Conservation (phyloP, 2,329 filamentous ascomycete genomes). For the Plectosphaerella plurivora region DNA sequence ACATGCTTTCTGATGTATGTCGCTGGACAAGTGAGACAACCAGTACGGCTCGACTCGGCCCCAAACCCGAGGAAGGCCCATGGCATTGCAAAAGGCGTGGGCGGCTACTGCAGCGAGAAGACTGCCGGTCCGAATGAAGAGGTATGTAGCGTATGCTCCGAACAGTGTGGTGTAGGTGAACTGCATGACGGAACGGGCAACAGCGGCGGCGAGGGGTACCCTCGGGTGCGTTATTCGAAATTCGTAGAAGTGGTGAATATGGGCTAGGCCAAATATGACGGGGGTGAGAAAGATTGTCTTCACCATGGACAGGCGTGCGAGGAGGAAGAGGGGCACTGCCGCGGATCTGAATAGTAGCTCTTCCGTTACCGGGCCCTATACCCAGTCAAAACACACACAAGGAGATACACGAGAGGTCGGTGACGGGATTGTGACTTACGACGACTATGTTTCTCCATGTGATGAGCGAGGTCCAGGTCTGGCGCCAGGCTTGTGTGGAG, state of each 20-base stretch:
- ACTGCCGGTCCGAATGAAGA: slow-evolving; percentile 82
- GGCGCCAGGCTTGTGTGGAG: slow-evolving; percentile 47
- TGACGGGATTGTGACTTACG: slow-evolving; percentile 44
- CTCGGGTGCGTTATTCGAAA: slow-evolving; percentile 77
- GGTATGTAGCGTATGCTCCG: slow-evolving; percentile 86
- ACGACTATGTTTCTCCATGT: slow-evolving; percentile 84
- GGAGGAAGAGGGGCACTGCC: slow-evolving; percentile 75
- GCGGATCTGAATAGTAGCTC: slow-evolving; percentile 90
- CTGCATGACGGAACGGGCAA: slow-evolving; percentile 75
- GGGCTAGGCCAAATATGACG: slow-evolving; percentile 86
- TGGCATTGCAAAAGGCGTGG: slow-evolving; percentile 88
- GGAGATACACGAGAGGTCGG: no score
- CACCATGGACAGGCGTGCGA: slow-evolving; percentile 53
- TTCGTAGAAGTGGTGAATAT: slow-evolving; percentile 95
- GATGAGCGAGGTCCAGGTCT: slow-evolving; percentile 67
- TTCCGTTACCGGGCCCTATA: slow-evolving; percentile 79
- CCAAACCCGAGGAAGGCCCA: slow-evolving; percentile 84
- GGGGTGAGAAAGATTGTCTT: slow-evolving; percentile 77
- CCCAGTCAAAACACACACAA: no score
- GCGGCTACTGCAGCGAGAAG: slow-evolving; percentile 69
- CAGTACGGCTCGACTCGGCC: slow-evolving; percentile 62
- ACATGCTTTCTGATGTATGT: not conserved
- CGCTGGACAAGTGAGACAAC: slow-evolving; percentile 14
- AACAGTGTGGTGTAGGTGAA: slow-evolving; percentile 90
- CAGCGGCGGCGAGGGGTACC: slow-evolving; percentile 56